These are phyloP conservation scores for Kurtzmaniella quercitrusa DNA, from an alignment of 1,139 yeast genomes.

Conservation along the genomic window DNA sequence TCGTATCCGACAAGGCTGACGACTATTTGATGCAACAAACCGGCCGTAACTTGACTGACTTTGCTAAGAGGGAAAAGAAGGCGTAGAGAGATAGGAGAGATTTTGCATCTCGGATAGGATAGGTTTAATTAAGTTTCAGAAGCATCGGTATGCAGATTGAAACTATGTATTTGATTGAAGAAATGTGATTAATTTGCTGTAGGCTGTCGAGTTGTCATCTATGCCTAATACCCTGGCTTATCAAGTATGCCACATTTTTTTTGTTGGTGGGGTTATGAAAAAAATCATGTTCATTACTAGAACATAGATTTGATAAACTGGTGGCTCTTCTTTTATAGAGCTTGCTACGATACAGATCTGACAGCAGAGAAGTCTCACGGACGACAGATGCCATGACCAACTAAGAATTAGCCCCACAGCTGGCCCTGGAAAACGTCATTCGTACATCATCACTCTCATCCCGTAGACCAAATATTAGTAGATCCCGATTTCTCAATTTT, in stretches of 20 bases:
- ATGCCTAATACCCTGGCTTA: no score
- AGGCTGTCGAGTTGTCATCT: no score
- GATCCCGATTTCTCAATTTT: neutral
- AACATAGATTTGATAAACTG: neutral
- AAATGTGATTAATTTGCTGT: no score
- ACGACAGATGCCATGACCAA: conserved; percentile 18
- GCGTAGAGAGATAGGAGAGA: neutral
- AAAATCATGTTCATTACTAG: neutral
- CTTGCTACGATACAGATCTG: neutral
- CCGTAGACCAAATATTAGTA: conserved; percentile 2
- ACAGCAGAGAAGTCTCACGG: conserved; percentile 11
- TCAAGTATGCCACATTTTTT: no score
- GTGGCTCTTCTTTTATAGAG: neutral
- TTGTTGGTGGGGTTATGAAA: no score
- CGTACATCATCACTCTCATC: conserved; percentile 14
- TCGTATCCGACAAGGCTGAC: conserved; percentile 29
- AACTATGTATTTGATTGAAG: no score
- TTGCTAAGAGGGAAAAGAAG: conserved; percentile 10
- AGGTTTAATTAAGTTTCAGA: neutral
- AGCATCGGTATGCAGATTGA: no score
- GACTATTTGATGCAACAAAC: conserved; percentile 32
- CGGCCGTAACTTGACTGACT: conserved; percentile 26
- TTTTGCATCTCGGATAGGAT: neutral
- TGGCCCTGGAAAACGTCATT: conserved; percentile 28
- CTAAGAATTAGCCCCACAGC: conserved; percentile 9